Evolutionary conservation across 169 alveolate species (phyloP).

Genomic region (Condylostoma magnum): DNA sequence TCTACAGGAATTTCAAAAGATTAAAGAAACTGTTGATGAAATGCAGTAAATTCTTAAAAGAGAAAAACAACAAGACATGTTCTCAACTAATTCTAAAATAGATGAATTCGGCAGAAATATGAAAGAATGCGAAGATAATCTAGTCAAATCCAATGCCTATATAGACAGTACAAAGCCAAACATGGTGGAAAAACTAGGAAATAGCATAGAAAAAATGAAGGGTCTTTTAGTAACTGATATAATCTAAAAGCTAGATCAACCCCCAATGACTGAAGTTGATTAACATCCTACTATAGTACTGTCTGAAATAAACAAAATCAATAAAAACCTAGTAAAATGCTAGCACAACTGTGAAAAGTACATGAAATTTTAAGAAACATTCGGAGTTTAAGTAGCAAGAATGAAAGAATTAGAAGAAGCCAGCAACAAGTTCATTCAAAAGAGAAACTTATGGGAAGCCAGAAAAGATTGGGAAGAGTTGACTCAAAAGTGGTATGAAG

Average conservation of each 20-base stretch:
- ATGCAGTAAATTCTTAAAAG: constrained; percentile 50
- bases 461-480: constrained; percentile 49
- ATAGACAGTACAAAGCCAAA: constrained; percentile 19
- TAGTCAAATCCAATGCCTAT: constrained; percentile 20
- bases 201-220: constrained; percentile 15
- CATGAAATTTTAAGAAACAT: constrained; percentile 44
- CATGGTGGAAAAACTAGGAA: constrained; percentile 29
- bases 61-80: constrained; percentile 20
- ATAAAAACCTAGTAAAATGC: constrained; percentile 48
- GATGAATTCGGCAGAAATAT: constrained; percentile 46
- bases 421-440: constrained; percentile 45
- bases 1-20: constrained; percentile 25
- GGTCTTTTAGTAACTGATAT: neutral
- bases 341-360: constrained; percentile 36
- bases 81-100: constrained; percentile 21
- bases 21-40: constrained; percentile 33
- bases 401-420: constrained; percentile 59
- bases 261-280: constrained; percentile 32
- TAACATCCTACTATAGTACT: constrained; percentile 54
- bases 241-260: constrained; percentile 31
- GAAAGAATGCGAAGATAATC: neutral
- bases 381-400: constrained; percentile 38
- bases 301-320: constrained; percentile 42
- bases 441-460: constrained; percentile 59
- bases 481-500: constrained; percentile 39